Percentiles rank a stretch among this genome's conserved stretches.
phyloP scores from a whole-genome alignment of 768 basidiomycete genomes.

The Naganishia antarctica region DNA sequence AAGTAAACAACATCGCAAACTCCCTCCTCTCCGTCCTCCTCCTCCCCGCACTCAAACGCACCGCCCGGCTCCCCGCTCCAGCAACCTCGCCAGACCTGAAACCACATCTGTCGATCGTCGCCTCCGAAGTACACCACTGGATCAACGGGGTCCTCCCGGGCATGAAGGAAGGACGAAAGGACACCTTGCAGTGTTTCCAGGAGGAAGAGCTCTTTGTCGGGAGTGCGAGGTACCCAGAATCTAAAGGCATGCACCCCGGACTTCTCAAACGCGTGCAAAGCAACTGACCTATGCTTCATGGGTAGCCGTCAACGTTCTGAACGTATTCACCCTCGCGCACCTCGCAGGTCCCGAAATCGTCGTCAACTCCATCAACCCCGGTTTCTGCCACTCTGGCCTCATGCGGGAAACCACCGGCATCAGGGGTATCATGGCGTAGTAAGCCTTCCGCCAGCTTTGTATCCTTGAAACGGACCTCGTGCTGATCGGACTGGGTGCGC shows the following conservation, averaged over 20 bases:
- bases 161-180: conserved; percentile 15
- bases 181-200: conserved; percentile 17
- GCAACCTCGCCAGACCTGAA: conserved; percentile 4
- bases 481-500: neutral
- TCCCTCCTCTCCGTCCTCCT: conserved; percentile 32
- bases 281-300: neutral
- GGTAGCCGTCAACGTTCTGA: conserved; percentile 23
- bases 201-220: conserved; percentile 14
- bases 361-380: conserved; percentile 26
- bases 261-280: neutral
- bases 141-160: conserved; percentile 22
- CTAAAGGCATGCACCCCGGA: conserved; percentile 14
- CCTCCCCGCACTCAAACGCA: conserved; percentile 26
- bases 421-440: neutral
- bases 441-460: neutral
- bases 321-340: neutral
- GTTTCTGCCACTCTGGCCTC: conserved; percentile 16
- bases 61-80: conserved; percentile 21
- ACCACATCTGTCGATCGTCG: conserved; percentile 25
- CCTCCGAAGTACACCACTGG: conserved; percentile 24
- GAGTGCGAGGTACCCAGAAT: conserved; percentile 2
- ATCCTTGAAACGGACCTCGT: neutral
- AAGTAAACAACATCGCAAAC: conserved; percentile 33
- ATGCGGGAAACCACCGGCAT: neutral
- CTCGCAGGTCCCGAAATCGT: conserved; percentile 17